These are phyloP conservation scores for Ehretia macrophylla DNA, from an alignment of 257 asterid genomes.

Conservation along the genomic window DNA sequence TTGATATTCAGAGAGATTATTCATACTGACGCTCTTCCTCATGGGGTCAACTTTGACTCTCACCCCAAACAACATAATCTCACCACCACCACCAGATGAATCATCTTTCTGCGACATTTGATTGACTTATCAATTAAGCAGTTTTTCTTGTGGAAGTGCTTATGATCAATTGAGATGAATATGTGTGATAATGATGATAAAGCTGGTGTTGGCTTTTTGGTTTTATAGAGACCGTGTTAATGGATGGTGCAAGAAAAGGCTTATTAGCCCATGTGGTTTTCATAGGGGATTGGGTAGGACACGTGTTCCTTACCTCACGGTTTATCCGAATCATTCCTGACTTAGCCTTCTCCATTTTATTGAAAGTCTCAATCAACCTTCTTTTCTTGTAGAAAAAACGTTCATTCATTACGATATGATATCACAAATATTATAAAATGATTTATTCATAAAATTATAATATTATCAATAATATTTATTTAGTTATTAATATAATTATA, in stretches of 20 bases:
- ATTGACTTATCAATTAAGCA: neutral
- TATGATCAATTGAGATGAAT: neutral
- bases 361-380: neutral
- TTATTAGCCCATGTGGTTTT: neutral
- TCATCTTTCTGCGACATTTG: neutral
- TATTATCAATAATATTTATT: too few species aligned
- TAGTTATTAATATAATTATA: too few species aligned
- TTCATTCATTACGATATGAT: too few species aligned
- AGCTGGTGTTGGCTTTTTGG: too few species aligned
- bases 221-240: too few species aligned
- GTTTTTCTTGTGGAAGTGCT: neutral
- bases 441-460: too few species aligned
- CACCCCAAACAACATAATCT: slow-evolving; percentile 79
- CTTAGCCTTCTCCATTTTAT: neutral
- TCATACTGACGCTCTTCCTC: slow-evolving; percentile 93
- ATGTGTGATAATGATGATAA: too few species aligned
- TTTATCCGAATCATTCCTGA: slow-evolving; percentile 14
- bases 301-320: slow-evolving; percentile 17
- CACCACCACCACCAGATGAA: slow-evolving; percentile 21
- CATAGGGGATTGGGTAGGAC: neutral
- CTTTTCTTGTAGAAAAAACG: too few species aligned
- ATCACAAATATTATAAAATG: too few species aligned
- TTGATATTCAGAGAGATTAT: slow-evolving; percentile 63
- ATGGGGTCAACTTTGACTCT: slow-evolving; percentile 76
- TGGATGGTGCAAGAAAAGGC: neutral